Evolutionary conservation across 768 basidiomycete species (phyloP).

Genomic region (Nevesoporus exiguus): DNA sequence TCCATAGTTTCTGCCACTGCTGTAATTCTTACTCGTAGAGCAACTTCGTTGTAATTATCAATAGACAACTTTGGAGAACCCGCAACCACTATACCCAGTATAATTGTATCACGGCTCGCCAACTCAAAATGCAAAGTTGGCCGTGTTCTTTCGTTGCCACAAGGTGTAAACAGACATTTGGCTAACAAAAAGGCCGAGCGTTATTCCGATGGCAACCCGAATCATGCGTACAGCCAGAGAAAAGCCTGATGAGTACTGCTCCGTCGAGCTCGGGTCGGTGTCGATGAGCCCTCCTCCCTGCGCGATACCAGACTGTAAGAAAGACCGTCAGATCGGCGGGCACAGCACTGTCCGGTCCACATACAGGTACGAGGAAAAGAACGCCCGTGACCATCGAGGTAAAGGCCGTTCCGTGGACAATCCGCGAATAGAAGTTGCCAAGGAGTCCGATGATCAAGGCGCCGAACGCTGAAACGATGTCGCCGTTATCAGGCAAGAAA

Average conservation of each 20-base stretch:
- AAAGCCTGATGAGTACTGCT: constrained; percentile 71
- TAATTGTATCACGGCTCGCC: not conserved
- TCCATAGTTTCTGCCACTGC: constrained; percentile 18
- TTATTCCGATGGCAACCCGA: constrained; percentile 80
- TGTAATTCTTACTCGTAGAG: constrained; percentile 34
- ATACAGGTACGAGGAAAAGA: constrained; percentile 83
- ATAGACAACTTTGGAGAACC: constrained; percentile 20
- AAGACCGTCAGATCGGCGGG: constrained; percentile 16
- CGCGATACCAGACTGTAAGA: constrained; percentile 64
- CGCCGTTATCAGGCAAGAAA: constrained; percentile 61
- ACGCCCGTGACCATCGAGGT: constrained; percentile 93
- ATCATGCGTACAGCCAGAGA: constrained; percentile 81
- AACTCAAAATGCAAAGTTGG: constrained; percentile 70
- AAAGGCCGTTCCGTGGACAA: constrained; percentile 78
- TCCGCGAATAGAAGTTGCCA: constrained; percentile 77
- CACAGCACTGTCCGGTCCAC: constrained; percentile 25
- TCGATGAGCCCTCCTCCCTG: constrained; percentile 65
- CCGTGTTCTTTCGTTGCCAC: constrained; percentile 67
- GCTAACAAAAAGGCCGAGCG: constrained; percentile 79
- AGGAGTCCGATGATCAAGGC: constrained; percentile 76
- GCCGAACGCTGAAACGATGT: constrained; percentile 75
- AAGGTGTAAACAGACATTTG: constrained; percentile 75
- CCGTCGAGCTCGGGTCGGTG: constrained; percentile 49
- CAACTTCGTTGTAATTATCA: constrained; percentile 31
- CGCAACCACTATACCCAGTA: not conserved